Conservation (phyloP, 257 asterid species). For the Lithospermum erythrorhizon region DNA sequence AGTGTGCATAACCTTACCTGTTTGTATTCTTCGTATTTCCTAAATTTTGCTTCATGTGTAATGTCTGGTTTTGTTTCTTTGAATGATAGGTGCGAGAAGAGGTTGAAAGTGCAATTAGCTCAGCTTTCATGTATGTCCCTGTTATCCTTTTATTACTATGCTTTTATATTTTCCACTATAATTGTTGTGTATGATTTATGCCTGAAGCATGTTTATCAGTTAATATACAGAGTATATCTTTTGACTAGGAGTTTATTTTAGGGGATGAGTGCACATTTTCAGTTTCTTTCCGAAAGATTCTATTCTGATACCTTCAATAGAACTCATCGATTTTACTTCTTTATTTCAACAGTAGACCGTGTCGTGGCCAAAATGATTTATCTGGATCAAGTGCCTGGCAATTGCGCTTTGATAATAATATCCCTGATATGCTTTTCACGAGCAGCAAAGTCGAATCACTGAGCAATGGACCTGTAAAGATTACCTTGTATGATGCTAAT, state of each 20-base stretch:
- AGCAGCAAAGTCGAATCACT: conserved; percentile 31
- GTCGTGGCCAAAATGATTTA: conserved; percentile 22
- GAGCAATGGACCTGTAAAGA: conserved; percentile 23
- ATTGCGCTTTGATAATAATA: conserved; percentile 32
- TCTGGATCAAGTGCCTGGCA: conserved; percentile 31
- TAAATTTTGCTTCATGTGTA: conserved; percentile 4
- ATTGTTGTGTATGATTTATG: not conserved
- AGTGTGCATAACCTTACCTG: not conserved
- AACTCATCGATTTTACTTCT: not conserved
- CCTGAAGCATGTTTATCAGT: not conserved
- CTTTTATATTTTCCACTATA: not conserved
- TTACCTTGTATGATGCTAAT: conserved; percentile 35
- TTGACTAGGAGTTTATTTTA: not conserved
- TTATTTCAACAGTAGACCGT: conserved; percentile 20
- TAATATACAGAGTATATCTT: not conserved
- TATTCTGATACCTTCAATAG: not conserved
- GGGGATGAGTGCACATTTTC: not conserved
- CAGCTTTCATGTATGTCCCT: conserved; percentile 34
- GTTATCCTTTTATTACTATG: not conserved
- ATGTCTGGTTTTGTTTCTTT: conserved; percentile 5
- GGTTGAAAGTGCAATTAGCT: conserved; percentile 29
- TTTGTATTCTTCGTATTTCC: not conserved
- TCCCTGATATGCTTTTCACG: conserved; percentile 56
- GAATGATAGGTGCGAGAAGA: conserved; percentile 55
- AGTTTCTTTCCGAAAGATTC: not conserved